A percentile compares a stretch with the other conserved stretches of the same genome.
phyloP scores from a whole-genome alignment of 257 asterid genomes.

The Solanum bukasovii region DNA sequence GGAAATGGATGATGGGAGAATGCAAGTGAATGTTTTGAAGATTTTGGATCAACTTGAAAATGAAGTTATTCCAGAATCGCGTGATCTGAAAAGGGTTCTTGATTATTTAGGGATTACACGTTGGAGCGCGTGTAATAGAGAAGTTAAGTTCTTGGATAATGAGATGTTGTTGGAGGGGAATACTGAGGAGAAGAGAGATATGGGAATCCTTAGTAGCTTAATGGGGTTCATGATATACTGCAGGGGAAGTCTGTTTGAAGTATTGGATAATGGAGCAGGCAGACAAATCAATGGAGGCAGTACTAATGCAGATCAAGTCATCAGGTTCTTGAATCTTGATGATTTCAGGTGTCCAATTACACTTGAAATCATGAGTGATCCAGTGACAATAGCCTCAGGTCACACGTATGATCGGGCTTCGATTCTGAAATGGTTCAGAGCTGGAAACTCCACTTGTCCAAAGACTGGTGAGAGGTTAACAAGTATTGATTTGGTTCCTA shows the following conservation, averaged over 20 bases:
- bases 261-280: not conserved
- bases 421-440: conserved; percentile 54
- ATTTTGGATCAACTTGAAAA: conserved; percentile 22
- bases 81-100: conserved; percentile 38
- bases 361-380: conserved; percentile 72
- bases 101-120: conserved; percentile 38
- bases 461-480: conserved; percentile 56
- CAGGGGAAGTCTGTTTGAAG: conserved; percentile 42
- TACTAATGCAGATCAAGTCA: not conserved
- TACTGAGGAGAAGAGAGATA: conserved; percentile 27
- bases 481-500: conserved; percentile 31
- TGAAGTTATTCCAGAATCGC: conserved; percentile 35
- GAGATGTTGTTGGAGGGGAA: conserved; percentile 30
- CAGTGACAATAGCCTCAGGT: conserved; percentile 68
- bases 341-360: conserved; percentile 83
- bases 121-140: conserved; percentile 53
- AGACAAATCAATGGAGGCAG: not conserved
- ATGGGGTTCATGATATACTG: conserved; percentile 50
- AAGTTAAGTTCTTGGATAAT: conserved; percentile 42
- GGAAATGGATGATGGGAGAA: conserved; percentile 30
- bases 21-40: conserved; percentile 13
- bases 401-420: conserved; percentile 78
- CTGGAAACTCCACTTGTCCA: conserved; percentile 80
- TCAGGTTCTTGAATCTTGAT: conserved; percentile 36
- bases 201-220: conserved; percentile 29